Conservation (phyloP, 1,284 basidiomycete species). For the Irpex lacteus region DNA sequence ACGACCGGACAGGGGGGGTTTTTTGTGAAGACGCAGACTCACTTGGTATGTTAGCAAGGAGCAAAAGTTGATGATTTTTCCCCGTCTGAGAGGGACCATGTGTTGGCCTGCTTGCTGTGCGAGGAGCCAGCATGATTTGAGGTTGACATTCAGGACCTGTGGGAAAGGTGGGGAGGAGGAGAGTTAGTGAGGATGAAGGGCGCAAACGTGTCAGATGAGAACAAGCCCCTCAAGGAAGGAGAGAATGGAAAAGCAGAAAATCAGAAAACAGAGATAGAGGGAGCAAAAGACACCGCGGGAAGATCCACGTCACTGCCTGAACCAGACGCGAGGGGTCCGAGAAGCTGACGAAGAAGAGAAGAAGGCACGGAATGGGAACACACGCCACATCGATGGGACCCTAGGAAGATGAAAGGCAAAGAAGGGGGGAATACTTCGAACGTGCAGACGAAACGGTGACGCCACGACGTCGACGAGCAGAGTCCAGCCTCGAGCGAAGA, state of each 20-base stretch:
- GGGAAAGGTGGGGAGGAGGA: background rate
- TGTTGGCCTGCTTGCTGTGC: constrained; percentile 76
- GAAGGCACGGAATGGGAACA: background rate
- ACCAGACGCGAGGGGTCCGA: too few species aligned
- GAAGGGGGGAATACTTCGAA: background rate
- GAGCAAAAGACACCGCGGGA: background rate
- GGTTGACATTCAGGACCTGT: constrained; percentile 75
- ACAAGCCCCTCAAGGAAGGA: background rate
- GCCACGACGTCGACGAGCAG: background rate
- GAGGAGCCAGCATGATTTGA: constrained; percentile 77
- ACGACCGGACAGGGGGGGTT: too few species aligned
- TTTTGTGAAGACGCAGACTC: constrained; percentile 1
- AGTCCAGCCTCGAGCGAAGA: background rate
- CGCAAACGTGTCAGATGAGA: background rate
- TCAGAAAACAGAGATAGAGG: background rate
- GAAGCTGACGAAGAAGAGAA: background rate
- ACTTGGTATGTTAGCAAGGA: constrained; percentile 75
- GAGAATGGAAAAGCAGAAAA: background rate
- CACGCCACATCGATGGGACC: background rate
- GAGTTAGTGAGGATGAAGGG: background rate
- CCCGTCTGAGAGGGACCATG: constrained; percentile 73
- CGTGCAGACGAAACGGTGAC: background rate
- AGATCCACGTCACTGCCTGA: background rate
- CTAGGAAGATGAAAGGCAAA: background rate
- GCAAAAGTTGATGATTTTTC: constrained; percentile 83